Conservation (phyloP, 2,329 filamentous ascomycete genomes). For the Tolypocladium cylindrosporum region DNA sequence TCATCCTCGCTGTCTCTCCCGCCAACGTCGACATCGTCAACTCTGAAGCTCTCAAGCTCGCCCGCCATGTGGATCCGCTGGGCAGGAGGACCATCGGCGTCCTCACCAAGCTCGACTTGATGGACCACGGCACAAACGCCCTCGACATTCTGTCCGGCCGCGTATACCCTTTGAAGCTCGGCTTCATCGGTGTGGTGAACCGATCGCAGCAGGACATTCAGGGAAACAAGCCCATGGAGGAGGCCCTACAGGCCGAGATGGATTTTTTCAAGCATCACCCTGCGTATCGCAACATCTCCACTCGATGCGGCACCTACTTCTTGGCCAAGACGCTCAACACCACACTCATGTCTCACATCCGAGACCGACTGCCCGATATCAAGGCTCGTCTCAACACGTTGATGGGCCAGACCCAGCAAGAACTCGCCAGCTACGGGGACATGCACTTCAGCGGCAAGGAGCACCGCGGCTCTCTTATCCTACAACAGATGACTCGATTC, state of each 20-base stretch:
- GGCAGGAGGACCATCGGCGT: conserved; percentile 94
- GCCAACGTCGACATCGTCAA: conserved; percentile 98
- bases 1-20: conserved; percentile 90
- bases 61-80: conserved; percentile 90
- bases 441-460: conserved; percentile 97
- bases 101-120: conserved; percentile 91
- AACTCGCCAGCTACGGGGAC: conserved; percentile 94
- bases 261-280: conserved; percentile 98
- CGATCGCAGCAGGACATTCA: conserved; percentile 97
- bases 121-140: conserved; percentile 98
- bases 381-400: conserved; percentile 95
- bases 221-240: conserved; percentile 85
- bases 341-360: conserved; percentile 92
- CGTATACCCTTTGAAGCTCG: conserved; percentile 92
- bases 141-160: conserved; percentile 95
- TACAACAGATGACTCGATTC: conserved; percentile 97
- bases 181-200: conserved; percentile 97
- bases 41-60: conserved; percentile 92
- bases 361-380: conserved; percentile 91
- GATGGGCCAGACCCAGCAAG: conserved; percentile 99
- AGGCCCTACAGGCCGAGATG: conserved; percentile 78
- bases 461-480: conserved; percentile 85
- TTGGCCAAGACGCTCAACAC: conserved; percentile 90
- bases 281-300: conserved; percentile 93
- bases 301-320: conserved; percentile 85